phyloP scores from a whole-genome alignment of 305 asterid genomes.

The Fraxinus sp. region DNA sequence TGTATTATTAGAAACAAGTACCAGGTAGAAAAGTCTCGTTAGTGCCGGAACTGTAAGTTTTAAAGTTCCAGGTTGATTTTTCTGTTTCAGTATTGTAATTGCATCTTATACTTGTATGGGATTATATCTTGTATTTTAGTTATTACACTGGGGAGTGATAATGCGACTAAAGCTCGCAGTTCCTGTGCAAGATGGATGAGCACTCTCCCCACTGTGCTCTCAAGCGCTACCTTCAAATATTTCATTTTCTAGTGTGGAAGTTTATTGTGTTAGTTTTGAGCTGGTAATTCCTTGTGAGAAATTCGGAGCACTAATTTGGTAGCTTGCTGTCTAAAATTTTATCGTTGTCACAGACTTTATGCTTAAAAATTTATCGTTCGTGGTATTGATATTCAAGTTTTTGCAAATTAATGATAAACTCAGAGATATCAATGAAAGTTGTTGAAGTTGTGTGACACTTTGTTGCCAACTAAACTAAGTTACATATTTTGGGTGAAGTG shows the following conservation, averaged over 20 bases:
- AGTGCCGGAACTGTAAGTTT: not conserved
- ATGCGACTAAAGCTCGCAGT: not conserved
- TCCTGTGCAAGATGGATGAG: slow-evolving; percentile 6
- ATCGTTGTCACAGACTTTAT: not conserved
- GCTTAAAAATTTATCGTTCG: not conserved
- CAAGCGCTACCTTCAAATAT: not conserved
- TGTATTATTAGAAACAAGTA: slow-evolving; percentile 47
- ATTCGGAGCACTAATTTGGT: no score
- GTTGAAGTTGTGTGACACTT: not conserved
- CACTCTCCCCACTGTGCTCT: not conserved
- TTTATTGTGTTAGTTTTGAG: not conserved
- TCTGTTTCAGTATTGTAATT: not conserved
- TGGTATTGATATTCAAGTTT: not conserved
- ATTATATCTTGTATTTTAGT: slow-evolving; percentile 19
- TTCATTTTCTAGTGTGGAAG: not conserved
- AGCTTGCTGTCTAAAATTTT: no score
- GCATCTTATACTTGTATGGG: slow-evolving; percentile 18
- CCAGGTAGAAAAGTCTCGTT: not conserved
- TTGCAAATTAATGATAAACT: not conserved
- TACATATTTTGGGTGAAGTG: no score
- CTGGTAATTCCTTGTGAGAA: not conserved
- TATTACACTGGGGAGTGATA: slow-evolving; percentile 11
- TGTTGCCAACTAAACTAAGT: no score
- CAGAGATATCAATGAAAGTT: not conserved
- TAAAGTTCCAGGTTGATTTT: not conserved